Conservation (phyloP, 2,329 filamentous ascomycete species). For the Alternaria triticimaculans region DNA sequence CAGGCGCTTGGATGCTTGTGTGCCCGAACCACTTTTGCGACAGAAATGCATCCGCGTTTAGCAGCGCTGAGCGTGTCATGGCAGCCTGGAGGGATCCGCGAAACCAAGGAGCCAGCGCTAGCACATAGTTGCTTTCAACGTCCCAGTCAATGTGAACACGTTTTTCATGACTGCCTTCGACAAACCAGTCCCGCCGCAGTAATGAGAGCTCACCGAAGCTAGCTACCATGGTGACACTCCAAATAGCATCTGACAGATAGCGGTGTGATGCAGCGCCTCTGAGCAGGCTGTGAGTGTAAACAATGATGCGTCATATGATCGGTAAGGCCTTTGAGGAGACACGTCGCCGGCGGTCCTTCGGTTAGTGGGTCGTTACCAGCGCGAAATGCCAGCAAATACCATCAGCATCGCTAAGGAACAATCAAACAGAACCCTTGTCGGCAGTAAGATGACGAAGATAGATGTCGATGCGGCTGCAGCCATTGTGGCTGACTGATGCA, state of each 20-base stretch:
- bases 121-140: background rate
- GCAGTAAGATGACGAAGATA: background rate
- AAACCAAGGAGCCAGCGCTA: background rate
- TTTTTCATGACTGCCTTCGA: background rate
- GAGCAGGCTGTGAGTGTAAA: conserved; percentile 8
- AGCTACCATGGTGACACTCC: conserved; percentile 2
- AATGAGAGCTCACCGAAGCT: background rate
- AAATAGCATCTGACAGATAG: conserved; percentile 14
- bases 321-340: conserved; percentile 16
- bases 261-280: conserved; percentile 19
- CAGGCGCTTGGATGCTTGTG: conserved; percentile 18
- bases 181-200: background rate
- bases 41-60: conserved; percentile 3
- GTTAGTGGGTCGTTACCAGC: conserved; percentile 17
- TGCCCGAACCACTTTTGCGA: conserved; percentile 9
- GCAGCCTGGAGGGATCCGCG: background rate
- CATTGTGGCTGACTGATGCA: conserved; percentile 6
- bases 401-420: background rate
- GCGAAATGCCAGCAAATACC: conserved; percentile 17
- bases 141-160: background rate
- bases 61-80: background rate
- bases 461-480: conserved; percentile 8
- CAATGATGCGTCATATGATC: conserved; percentile 14
- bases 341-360: conserved; percentile 24
- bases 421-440: background rate